Base-by-base conservation (phyloP, 2,329 filamentous ascomycete species). In the Didymosphaeria variabile region DNA sequence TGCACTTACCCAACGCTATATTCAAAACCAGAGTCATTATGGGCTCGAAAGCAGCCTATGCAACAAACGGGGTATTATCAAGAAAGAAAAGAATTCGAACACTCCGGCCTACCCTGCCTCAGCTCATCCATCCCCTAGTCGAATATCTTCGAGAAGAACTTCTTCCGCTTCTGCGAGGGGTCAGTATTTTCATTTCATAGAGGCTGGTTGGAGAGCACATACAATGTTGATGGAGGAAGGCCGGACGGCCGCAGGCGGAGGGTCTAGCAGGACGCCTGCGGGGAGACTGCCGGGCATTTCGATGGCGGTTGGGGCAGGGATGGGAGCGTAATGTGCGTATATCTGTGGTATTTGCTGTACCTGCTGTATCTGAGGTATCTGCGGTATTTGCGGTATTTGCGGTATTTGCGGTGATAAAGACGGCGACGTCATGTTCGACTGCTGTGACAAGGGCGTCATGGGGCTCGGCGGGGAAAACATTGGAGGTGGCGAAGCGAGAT, bases 241-340 rank as follows among this genome's bases (percentile, higher is more conserved):
- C 13, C 53, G 46, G 19, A 36, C 13, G 5, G 32, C 31, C n/a
- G 19, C 77, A 47, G 70, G 83, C 1, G 89, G 89, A 72, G 90
- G 83, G 2, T 85, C 89, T 34, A 97, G 78, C 70, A 97, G 64
- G 63, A 88, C 19, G 2, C 65, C 56, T 31, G 61, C 67, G 49
- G 68, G 65, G 49, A 71, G 49, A 45, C 67, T 65, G 19, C 63
- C 67, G 47, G 62, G 58, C 62, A 72, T 63, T 26, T 71, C 67
- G 17, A 68, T 38, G 3, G 67, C 64, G 45, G 55, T 59, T 12
- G 60, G 55, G 13, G 59, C 59, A 21, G 63, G 66, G 26, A 58
- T 32, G 3, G 49, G 55, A 12, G 54, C 59, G 40, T 57, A 32
- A 55, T 58, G 60, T 17, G 51, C 54, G 26, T 66, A 64, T 10